Conservation (phyloP, 495 filamentous ascomycete genomes). For the Xylaria curta region DNA sequence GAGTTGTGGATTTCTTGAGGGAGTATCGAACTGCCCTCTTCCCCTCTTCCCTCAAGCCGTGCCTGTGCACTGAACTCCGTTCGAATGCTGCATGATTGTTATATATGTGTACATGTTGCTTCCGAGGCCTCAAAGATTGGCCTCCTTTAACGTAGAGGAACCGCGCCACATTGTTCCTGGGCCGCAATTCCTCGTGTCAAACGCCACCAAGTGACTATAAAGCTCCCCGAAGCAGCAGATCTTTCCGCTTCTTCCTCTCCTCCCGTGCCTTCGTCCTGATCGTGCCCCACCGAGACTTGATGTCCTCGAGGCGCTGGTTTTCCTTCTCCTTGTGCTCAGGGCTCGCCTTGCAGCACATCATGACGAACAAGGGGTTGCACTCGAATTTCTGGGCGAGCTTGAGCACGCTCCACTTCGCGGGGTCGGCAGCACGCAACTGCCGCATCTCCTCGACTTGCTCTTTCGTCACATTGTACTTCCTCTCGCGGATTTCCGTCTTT, state of each 20-base stretch:
- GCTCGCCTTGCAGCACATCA: constrained; percentile 54
- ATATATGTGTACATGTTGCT: constrained; percentile 13
- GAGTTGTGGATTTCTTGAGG: background rate
- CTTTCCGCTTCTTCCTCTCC: constrained; percentile 72
- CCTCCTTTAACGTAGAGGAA: background rate
- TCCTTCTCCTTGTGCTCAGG: constrained; percentile 48
- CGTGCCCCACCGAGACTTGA: constrained; percentile 76
- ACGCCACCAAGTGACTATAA: constrained; percentile 38
- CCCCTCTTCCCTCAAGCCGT: constrained; percentile 11
- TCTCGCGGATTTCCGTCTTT: constrained; percentile 51
- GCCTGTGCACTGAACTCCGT: background rate
- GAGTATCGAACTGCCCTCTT: background rate
- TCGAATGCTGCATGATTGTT: background rate
- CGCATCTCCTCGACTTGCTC: constrained; percentile 83
- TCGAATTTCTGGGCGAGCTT: constrained; percentile 74
- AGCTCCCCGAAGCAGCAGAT: constrained; percentile 60
- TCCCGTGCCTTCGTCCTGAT: constrained; percentile 73
- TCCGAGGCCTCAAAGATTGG: background rate
- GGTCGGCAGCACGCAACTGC: constrained; percentile 68
- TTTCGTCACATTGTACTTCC: constrained; percentile 77
- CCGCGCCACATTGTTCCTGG: background rate
- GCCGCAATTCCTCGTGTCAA: too few species aligned
- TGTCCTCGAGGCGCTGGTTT: constrained; percentile 55
- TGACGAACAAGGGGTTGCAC: constrained; percentile 79
- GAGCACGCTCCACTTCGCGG: constrained; percentile 72